These are phyloP conservation scores for Rosellinia necatrix DNA, from an alignment of 2,329 filamentous ascomycete genomes.

Conservation along the genomic window DNA sequence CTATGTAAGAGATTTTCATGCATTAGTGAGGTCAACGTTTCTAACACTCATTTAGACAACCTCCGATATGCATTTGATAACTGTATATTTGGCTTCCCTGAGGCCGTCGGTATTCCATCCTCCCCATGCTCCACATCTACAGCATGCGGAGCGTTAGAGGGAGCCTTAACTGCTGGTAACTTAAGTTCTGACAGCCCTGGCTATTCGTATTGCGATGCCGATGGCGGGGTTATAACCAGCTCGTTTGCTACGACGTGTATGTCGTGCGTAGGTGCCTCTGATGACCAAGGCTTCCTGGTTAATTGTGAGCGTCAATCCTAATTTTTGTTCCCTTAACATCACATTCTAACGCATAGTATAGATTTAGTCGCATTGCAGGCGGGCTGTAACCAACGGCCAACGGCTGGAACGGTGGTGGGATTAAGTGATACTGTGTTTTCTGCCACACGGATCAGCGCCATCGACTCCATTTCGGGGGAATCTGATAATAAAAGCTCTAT, in stretches of 20 bases:
- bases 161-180: slow-evolving; percentile 48
- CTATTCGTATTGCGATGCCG: slow-evolving; percentile 55
- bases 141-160: slow-evolving; percentile 53
- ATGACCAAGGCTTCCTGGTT: slow-evolving; percentile 49
- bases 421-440: slow-evolving; percentile 54
- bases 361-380: slow-evolving; percentile 57
- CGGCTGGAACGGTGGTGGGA: slow-evolving; percentile 42
- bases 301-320: slow-evolving; percentile 51
- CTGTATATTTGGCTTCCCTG: slow-evolving; percentile 58
- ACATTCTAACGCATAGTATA: slow-evolving; percentile 33
- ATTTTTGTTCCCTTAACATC: not conserved
- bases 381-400: slow-evolving; percentile 54
- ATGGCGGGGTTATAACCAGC: slow-evolving; percentile 44
- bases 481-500: slow-evolving; percentile 23
- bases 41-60: slow-evolving; percentile 50
- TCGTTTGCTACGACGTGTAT: slow-evolving; percentile 47
- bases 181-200: slow-evolving; percentile 41
- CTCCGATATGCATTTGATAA: slow-evolving; percentile 56
- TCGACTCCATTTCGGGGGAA: slow-evolving; percentile 39
- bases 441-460: slow-evolving; percentile 40
- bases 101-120: slow-evolving; percentile 50
- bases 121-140: slow-evolving; percentile 56
- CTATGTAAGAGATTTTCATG: slow-evolving; percentile 50
- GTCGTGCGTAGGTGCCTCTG: slow-evolving; percentile 51
- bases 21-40: not conserved